Evolutionary conservation across 495 filamentous ascomycete genomes (phyloP).

Genomic region (Lepraria neglecta): DNA sequence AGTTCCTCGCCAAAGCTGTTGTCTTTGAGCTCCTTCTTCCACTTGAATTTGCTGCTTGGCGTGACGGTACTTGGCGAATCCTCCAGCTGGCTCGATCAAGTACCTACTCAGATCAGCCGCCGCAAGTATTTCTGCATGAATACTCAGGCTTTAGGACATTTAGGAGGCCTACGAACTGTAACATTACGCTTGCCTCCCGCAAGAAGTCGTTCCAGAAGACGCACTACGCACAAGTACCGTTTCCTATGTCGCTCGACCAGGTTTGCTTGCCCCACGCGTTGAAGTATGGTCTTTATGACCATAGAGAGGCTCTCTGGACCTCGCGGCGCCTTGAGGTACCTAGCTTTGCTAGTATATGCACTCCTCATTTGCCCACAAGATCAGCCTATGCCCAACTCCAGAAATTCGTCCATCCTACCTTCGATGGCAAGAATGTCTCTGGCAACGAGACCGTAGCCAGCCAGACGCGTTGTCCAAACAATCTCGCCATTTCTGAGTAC

Average conservation of each 20-base stretch:
- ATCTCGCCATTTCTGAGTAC: slow-evolving; percentile 45
- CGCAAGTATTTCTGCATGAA: slow-evolving; percentile 1
- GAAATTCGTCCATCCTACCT: slow-evolving; percentile 20
- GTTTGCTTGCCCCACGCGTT: slow-evolving; percentile 30
- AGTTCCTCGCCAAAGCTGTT: slow-evolving; percentile 28
- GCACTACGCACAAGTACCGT: slow-evolving; percentile 31
- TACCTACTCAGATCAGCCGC: background rate
- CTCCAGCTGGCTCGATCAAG: slow-evolving; percentile 14
- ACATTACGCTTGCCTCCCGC: slow-evolving; percentile 35
- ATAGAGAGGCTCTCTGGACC: slow-evolving; percentile 24
- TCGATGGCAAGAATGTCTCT: slow-evolving; percentile 38
- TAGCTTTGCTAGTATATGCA: slow-evolving; percentile 32
- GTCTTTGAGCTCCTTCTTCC: slow-evolving; percentile 44
- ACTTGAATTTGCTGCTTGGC: slow-evolving; percentile 36
- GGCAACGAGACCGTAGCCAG: slow-evolving; percentile 52
- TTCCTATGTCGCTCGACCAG: slow-evolving; percentile 30
- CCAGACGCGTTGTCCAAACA: slow-evolving; percentile 43
- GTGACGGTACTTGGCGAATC: slow-evolving; percentile 43
- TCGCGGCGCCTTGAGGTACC: slow-evolving; percentile 22
- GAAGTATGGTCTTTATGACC: slow-evolving; percentile 33
- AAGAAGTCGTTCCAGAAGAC: slow-evolving; percentile 35
- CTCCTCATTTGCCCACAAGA: slow-evolving; percentile 26
- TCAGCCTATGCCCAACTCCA: slow-evolving; percentile 26
- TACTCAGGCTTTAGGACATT: background rate
- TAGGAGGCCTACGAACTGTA: background rate